phyloP scores from a whole-genome alignment of 2,329 filamentous ascomycete species.

The Aspergillus nomiae region DNA sequence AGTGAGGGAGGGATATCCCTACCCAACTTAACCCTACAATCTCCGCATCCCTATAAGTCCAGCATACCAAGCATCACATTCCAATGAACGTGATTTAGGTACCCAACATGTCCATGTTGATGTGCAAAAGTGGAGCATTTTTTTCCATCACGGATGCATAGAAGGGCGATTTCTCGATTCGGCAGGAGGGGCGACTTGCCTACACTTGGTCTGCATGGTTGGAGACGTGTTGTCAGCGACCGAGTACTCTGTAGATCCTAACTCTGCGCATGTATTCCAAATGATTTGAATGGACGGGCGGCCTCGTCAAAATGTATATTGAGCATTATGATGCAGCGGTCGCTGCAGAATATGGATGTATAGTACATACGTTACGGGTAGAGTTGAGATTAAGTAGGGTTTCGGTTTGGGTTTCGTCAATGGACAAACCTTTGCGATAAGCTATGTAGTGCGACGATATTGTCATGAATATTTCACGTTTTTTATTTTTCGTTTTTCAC shows the following conservation, averaged over 20 bases:
- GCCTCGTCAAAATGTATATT: too few relatives aligned
- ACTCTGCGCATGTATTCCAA: not conserved
- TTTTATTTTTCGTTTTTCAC: not conserved
- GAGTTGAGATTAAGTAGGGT: not conserved
- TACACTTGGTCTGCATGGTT: not conserved
- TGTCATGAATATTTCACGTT: too few relatives aligned
- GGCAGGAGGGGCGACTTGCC: not conserved
- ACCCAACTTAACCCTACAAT: not conserved
- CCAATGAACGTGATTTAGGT: not conserved
- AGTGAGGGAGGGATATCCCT: not conserved
- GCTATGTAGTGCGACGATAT: too few relatives aligned
- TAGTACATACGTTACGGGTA: not conserved
- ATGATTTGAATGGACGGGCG: not conserved
- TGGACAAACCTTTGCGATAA: too few relatives aligned
- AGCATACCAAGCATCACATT: not conserved
- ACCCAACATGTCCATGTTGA: not conserved
- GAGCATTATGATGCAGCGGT: not conserved
- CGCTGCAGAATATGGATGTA: not conserved
- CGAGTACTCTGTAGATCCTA: not conserved
- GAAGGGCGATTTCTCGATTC: not conserved
- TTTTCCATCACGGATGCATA: not conserved
- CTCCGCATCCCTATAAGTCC: not conserved
- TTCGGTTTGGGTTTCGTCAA: not conserved
- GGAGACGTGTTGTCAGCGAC: not conserved
- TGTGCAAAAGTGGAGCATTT: not conserved